A percentile compares a stretch with the other conserved stretches of the same genome.
Evolutionary conservation across 1,284 basidiomycete species (phyloP).

Genomic region (Ceratobasidium sp.): DNA sequence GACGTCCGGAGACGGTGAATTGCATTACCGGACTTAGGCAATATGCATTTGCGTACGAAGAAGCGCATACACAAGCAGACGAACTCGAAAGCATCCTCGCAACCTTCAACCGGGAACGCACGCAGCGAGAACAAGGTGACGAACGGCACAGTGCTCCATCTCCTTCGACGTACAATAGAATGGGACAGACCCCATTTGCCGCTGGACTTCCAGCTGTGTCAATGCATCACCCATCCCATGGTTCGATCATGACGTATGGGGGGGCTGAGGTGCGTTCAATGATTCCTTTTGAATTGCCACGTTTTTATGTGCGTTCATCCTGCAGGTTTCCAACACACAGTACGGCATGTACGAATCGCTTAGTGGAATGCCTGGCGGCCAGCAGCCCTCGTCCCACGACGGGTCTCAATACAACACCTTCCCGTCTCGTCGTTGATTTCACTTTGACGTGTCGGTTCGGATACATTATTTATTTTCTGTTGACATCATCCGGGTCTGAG

Average conservation of each 20-base stretch:
- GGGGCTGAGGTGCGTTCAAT: slow-evolving; percentile 16
- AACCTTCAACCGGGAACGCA: slow-evolving; percentile 32
- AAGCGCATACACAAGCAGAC: slow-evolving; percentile 78
- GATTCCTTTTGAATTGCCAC: not conserved
- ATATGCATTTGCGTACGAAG: slow-evolving; percentile 71
- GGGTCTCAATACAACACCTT: slow-evolving; percentile 20
- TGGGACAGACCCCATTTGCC: slow-evolving; percentile 18
- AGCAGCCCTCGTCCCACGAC: slow-evolving; percentile 25
- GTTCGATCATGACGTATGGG: slow-evolving; percentile 32
- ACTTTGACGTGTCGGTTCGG: too few species aligned
- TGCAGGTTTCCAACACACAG: slow-evolving; percentile 14
- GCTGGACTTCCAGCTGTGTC: slow-evolving; percentile 29
- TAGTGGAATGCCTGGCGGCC: slow-evolving; percentile 6
- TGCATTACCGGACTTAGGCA: slow-evolving; percentile 87
- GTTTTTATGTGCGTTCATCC: not conserved
- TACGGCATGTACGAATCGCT: slow-evolving; percentile 33
- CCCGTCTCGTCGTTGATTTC: slow-evolving; percentile 14
- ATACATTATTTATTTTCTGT: slow-evolving; percentile 12
- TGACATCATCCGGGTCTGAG: not conserved
- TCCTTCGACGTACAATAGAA: slow-evolving; percentile 25
- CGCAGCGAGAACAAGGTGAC: slow-evolving; percentile 29
- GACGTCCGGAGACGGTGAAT: slow-evolving; percentile 78
- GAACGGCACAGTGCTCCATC: slow-evolving; percentile 19
- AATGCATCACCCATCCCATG: slow-evolving; percentile 29
- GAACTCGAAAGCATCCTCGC: slow-evolving; percentile 52